Evolutionary conservation across 805 yeast species (phyloP), one percentile per base, ranked within the genome.

Genomic region (Teunomyces atbi): DNA sequence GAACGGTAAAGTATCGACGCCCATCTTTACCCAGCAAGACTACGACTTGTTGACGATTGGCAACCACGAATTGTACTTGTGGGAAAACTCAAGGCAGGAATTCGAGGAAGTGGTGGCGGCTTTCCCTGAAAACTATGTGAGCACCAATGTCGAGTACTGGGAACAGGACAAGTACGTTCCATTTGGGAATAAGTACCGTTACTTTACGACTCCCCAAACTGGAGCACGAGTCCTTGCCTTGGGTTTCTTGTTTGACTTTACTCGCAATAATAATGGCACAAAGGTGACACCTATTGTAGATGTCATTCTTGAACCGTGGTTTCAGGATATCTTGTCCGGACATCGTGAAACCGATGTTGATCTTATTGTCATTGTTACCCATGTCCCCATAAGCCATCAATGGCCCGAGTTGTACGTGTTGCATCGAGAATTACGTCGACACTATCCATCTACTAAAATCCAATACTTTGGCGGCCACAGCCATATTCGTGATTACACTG

Each of bases 391-490:
- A 49, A 55, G 49, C 23, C 81, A 79, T 45, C 64, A 65, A 28
- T 82, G 84, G 83, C 54, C 59, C 3, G 90, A 85, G 58, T 59
- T 80, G 50, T 65, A 65, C 47, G 47, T 64, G 2, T 61, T 84
- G 34, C 82, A 83, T 52, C 37, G 58, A 0, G 64, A 62, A 5
- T 64, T 92, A 21, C 77, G 97, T 49, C 48, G 60, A 20, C 68
- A 65, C 21, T 86, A 79, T 56, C 92, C 95, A 5, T 61, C 73
- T 26, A 74, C 77, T 0, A 70, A 82, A 0, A 86, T 92, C 44
- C 96, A 89, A 61, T 88, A 86, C 56, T 84, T 92, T 65, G 98
- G 97, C 1, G 98, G 97, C 1, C 98, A 92, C 65, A 83, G 95
- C 23, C 98, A 92, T 61, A 82, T 92, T 12, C 73, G 98, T 50